These are phyloP conservation scores for Lathyrus aphaca DNA, from an alignment of 306 rosid species.

Conservation along the genomic window DNA sequence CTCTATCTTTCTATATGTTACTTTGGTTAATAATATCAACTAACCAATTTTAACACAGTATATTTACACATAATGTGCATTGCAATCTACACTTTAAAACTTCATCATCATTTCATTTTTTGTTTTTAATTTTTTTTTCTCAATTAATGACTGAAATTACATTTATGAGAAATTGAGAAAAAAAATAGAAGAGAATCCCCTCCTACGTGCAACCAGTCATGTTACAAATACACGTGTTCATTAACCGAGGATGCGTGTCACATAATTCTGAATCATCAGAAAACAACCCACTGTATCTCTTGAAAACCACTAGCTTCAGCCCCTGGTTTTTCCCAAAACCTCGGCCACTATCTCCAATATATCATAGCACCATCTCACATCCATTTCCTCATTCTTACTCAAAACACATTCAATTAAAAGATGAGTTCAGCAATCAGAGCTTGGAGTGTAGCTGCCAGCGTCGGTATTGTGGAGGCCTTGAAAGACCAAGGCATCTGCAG, in stretches of 20 bases:
- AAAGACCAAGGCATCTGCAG: conserved; percentile 64
- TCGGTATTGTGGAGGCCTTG: conserved; percentile 52
- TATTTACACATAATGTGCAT: too few relatives aligned
- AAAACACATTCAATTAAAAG: not conserved
- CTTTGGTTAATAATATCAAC: too few relatives aligned
- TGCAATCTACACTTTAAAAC: too few relatives aligned
- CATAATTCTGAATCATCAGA: not conserved
- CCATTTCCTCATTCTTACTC: not conserved
- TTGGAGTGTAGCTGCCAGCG: conserved; percentile 48
- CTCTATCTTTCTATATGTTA: too few relatives aligned
- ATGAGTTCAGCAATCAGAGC: conserved; percentile 43
- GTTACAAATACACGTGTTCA: not conserved
- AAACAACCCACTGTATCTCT: not conserved
- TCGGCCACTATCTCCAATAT: not conserved
- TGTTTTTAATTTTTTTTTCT: too few relatives aligned
- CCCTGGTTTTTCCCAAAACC: conserved; percentile 5
- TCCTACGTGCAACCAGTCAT: not conserved
- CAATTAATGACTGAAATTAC: too few relatives aligned
- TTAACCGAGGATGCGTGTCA: not conserved
- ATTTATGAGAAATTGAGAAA: too few relatives aligned
- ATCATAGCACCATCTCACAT: not conserved
- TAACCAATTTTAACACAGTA: too few relatives aligned
- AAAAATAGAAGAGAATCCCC: too few relatives aligned
- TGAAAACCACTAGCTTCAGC: conserved; percentile 12
- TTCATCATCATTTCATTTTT: too few relatives aligned